Evolutionary conservation across 1,284 basidiomycete species (phyloP).

Genomic region (Erythrobasidium hasegawianum): DNA sequence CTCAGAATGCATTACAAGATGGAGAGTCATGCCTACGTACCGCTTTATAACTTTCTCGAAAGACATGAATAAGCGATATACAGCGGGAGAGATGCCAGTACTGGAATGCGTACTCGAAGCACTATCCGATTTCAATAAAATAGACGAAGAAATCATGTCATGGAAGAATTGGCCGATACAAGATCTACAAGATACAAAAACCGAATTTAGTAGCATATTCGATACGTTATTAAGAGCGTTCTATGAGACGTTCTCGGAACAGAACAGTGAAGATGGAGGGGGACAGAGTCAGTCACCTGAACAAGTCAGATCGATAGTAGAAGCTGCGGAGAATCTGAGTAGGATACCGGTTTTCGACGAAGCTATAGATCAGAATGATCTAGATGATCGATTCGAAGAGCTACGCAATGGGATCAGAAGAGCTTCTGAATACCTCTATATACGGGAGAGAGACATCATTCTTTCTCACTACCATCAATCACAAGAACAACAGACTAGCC

Average conservation of each 20-base stretch:
- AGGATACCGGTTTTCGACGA: slow-evolving; percentile 43
- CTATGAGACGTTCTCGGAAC: slow-evolving; percentile 57
- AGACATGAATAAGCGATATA: slow-evolving; percentile 80
- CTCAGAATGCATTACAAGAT: slow-evolving; percentile 78
- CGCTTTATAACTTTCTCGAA: slow-evolving; percentile 78
- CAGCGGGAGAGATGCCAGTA: slow-evolving; percentile 82
- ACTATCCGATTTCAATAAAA: slow-evolving; percentile 65
- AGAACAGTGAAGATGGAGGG: not conserved
- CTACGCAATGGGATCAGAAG: slow-evolving; percentile 57
- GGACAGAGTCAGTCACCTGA: not conserved
- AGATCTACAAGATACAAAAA: slow-evolving; percentile 55
- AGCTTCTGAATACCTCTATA: slow-evolving; percentile 63
- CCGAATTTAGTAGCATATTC: slow-evolving; percentile 56
- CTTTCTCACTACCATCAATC: slow-evolving; percentile 48
- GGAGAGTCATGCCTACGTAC: slow-evolving; percentile 80
- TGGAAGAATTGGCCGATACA: slow-evolving; percentile 64
- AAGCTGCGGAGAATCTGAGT: slow-evolving; percentile 36
- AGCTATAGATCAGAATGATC: slow-evolving; percentile 41
- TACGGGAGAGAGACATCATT: slow-evolving; percentile 35
- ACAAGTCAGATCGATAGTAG: slow-evolving; percentile 3
- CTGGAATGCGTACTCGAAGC: slow-evolving; percentile 87
- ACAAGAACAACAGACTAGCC: slow-evolving; percentile 54
- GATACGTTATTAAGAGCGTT: slow-evolving; percentile 78
- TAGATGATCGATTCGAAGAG: slow-evolving; percentile 47
- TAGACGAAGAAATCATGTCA: slow-evolving; percentile 57